Evolutionary conservation across 768 basidiomycete species (phyloP), one percentile per base, ranked within the genome.

Genomic region (Chlorophyllum brunneum): DNA sequence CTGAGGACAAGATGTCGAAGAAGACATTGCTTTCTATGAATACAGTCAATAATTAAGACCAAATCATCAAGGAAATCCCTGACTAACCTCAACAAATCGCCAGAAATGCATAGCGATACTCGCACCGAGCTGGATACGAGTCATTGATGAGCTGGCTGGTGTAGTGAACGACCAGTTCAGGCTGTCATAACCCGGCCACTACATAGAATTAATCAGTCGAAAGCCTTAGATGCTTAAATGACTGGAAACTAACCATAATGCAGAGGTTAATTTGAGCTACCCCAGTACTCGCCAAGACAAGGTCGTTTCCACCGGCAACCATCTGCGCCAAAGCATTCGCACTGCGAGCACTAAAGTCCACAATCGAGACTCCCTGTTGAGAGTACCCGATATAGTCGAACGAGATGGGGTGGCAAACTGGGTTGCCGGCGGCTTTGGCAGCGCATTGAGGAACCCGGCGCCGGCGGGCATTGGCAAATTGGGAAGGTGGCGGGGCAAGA

Each of bases 111-210:
- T 41, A 3, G 78, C 69, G n/a, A 80, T 58, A 1, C 63, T 58
- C 0, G 65, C 61, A 0, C 68, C 78, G 8, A 80, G 63, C 39
- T 73, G 67, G 1, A 68, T 71, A 1, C 78, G 70, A 1, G 79
- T 77, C 24, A 80, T 72, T 0, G 70, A 31, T 6, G 42, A 24
- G 6, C 51, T 52, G 18, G 42, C 42, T 36, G 51, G 51, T 31
- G 37, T 57, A 33, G 37, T 41, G 6, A 43, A 47, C 29, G 39
- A 30, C 29, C 38, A 57, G 37, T 54, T 48, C 23, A 57, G 16
- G 22, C 54, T 47, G 5, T 52, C 48, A 50, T 57, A 57, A n/a
- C 56, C 56, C 2, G 56, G 24, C 56, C 56, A 57, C 56, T 57
- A 38, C 26, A 22, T n/a, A 10, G 8, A 31, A 22, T 4, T 27